Evolutionary conservation across 192 early-diverging fungal genomes (phyloP), one percentile per base, ranked within the genome.

Genomic region (Dimargaris cristalligena): DNA sequence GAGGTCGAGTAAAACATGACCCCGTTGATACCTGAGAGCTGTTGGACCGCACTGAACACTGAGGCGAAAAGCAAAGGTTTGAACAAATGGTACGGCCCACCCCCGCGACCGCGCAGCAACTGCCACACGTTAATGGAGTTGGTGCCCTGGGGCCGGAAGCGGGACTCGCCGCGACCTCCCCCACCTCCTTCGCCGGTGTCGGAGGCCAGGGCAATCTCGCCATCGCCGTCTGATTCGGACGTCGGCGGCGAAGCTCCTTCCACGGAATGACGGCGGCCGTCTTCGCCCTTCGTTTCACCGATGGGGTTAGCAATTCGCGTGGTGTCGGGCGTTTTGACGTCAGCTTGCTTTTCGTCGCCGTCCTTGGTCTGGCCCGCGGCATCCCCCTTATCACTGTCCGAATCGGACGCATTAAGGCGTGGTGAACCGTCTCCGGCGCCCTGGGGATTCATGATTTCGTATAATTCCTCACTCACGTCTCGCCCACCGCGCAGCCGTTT

Each of bases 21-120:
- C 2, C 75, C 73, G 35, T 82, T 80, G 66, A 86, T 83, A 30
- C 87, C 84, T 32, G 77, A 76, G 20, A 89, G 65, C 66, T 85
- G 87, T 68, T 87, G 83, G 44, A 78, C 60, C 23, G 78, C 55
- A 67, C 82, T 79, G 54, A 89, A 62, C 4, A 71, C 74, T 41
- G 81, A 59, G 32, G 74, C 74, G 32, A 75, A 71, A 1, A 69
- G 48, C 1, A 84, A 55, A 18, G 74, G 71, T 26, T 67, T 63
- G 4, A 71, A 44, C 45, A 80, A 61, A 33, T 71, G 64, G 41
- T 72, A 59, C 32, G 46, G 31, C n/a, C n/a, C n/a, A 29, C 67
- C 52, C 25, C 62, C 59, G 8, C 67, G 71, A 44, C 63, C 64
- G 44, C 62, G 59, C 58, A 72, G 38, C 29, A 72, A 45, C 61